Base-by-base conservation (phyloP, 2,329 filamentous ascomycete genomes). In the Madurella mycetomatis region DNA sequence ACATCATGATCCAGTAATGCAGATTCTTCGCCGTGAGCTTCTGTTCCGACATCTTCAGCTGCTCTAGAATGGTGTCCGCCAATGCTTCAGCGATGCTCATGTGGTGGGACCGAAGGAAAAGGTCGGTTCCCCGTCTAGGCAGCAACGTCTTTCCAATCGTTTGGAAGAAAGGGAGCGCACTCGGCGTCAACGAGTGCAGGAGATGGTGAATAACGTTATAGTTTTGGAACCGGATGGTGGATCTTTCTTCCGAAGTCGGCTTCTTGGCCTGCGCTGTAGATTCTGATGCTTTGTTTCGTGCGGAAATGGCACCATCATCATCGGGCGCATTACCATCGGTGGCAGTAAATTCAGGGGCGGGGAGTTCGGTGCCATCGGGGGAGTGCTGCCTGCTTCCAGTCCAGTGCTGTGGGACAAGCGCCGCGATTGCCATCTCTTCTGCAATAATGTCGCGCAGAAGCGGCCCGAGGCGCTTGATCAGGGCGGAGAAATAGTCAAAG, bases 81-180 rank as follows among this genome's bases (percentile, higher is more conserved):
- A 97, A 77, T 19, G 88, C 84, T 57, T 81, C 77, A 18, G 82
- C 80, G 47, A 86, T 73, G 50, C 75, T 73, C 37, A 81, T 62
- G 57, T 86, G 82, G 53, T 78, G 75, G 50, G 75, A 72, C 59
- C 81, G 71, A 52, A 76, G 65, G 60, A 77, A 86, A 2, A 74
- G 64, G 62, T 96, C 91, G 30, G 83, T 78, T 58, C 84, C 84
- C 47, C 91, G 84, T 55, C 90, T 87, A 42, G 84, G 83, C 4
- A 95, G 78, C 18, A 97, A 75, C 15, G 87, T 83, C 69, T 90
- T 94, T 12, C 92, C 92, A 42, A 97, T 75, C 1, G 85, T 86
- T 65, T 95, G 90, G 66, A 96, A 87, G 62, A 97, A 88, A 0
- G 88, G 86, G 16, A 90, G 87, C n/a, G 92, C 87, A 2, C 86